Conservation (phyloP, 1,284 basidiomycete species). For the Thecaphora thlaspeos region DNA sequence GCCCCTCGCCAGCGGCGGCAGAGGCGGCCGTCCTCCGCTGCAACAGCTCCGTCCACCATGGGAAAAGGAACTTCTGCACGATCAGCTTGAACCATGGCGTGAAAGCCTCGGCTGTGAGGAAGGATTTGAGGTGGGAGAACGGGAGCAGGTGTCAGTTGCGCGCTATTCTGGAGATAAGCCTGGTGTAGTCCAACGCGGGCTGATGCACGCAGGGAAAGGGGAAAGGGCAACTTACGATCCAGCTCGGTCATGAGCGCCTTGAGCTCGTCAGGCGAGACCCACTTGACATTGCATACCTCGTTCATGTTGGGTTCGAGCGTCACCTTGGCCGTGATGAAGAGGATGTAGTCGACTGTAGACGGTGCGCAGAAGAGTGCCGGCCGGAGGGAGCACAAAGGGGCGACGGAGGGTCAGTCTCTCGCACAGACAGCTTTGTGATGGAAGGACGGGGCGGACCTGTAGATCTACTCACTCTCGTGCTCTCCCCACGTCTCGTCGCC, state of each 20-base stretch:
- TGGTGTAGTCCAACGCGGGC: not conserved
- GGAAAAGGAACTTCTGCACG: slow-evolving; percentile 91
- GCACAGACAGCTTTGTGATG: too few relatives aligned
- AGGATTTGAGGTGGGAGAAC: too few relatives aligned
- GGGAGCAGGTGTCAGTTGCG: too few relatives aligned
- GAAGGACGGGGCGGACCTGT: too few relatives aligned
- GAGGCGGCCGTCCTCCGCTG: slow-evolving; percentile 58
- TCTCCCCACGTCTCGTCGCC: slow-evolving; percentile 88
- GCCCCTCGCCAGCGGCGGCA: slow-evolving; percentile 1
- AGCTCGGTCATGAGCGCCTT: slow-evolving; percentile 83
- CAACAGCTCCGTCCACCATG: slow-evolving; percentile 94
- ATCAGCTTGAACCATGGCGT: slow-evolving; percentile 99
- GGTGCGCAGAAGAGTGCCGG: too few relatives aligned
- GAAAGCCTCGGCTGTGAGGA: slow-evolving; percentile 72
- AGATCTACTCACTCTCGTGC: slow-evolving; percentile 88
- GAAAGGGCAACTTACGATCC: slow-evolving; percentile 41
- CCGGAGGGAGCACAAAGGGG: too few relatives aligned
- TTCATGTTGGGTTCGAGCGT: slow-evolving; percentile 81
- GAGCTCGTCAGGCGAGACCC: slow-evolving; percentile 86
- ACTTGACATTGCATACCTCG: slow-evolving; percentile 87
- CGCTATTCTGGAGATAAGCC: too few relatives aligned
- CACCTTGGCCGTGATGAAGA: slow-evolving; percentile 89
- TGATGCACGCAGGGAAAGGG: not conserved
- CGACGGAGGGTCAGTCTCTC: too few relatives aligned
- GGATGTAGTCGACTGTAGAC: slow-evolving; percentile 86